Evolutionary conservation across 352 stramenopile genomes (phyloP).

Genomic region (Phytophthora pinifolia): DNA sequence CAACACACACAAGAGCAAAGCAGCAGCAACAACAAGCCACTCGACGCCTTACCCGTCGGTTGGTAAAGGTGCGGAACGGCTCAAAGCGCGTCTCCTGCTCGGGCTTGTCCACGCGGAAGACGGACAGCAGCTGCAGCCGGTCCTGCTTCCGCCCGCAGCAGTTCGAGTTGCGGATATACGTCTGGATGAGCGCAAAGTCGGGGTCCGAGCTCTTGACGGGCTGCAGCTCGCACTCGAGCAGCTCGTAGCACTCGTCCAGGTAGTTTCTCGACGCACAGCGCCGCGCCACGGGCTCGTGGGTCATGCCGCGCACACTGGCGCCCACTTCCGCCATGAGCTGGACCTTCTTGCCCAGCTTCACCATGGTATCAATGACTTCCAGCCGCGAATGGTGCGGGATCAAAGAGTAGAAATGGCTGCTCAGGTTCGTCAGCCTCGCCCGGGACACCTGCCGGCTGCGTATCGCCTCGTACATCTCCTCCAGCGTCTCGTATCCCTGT

Average conservation of each 20-base stretch:
- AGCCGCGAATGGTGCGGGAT: slow-evolving; percentile 58
- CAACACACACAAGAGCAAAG: slow-evolving; percentile 13
- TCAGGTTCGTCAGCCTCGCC: slow-evolving; percentile 44
- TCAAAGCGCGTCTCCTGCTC: slow-evolving; percentile 54
- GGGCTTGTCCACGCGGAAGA: slow-evolving; percentile 63
- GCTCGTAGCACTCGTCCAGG: slow-evolving; percentile 59
- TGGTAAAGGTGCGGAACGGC: slow-evolving; percentile 45
- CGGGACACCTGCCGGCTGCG: slow-evolving; percentile 38
- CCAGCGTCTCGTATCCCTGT: slow-evolving; percentile 63
- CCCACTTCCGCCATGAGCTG: slow-evolving; percentile 56
- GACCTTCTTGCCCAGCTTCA: slow-evolving; percentile 64
- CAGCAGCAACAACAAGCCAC: slow-evolving; percentile 10
- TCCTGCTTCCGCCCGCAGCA: slow-evolving; percentile 64
- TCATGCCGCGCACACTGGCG: slow-evolving; percentile 43
- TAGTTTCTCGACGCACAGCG: slow-evolving; percentile 54
- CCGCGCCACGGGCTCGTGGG: slow-evolving; percentile 36
- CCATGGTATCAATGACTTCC: slow-evolving; percentile 64
- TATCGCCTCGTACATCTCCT: slow-evolving; percentile 63
- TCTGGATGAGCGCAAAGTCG: slow-evolving; percentile 61
- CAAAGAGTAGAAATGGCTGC: slow-evolving; percentile 68
- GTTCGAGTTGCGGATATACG: slow-evolving; percentile 72
- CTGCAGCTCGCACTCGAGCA: slow-evolving; percentile 51
- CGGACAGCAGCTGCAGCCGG: slow-evolving; percentile 48
- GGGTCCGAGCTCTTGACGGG: slow-evolving; percentile 41
- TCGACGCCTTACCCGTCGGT: slow-evolving; percentile 47